Base-by-base conservation (phyloP, 2,329 filamentous ascomycete species). In the Venturia oleaginea region DNA sequence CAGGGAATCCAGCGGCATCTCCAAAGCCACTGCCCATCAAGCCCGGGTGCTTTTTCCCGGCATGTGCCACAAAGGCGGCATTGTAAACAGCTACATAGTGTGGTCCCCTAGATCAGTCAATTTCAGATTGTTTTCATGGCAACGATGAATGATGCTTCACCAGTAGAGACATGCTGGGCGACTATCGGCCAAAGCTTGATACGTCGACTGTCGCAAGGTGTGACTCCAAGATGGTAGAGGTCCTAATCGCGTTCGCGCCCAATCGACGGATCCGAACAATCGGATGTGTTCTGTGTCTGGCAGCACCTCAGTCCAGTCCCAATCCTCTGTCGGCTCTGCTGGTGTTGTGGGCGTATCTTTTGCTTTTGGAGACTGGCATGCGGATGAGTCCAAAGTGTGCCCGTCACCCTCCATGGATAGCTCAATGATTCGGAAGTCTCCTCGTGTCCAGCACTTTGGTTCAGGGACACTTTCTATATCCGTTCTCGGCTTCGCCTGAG, bases 21-120 rank as follows among this genome's bases (percentile, higher is more conserved):
- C 55, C 60, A 17, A 67, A 61, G 2, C 55, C 59, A 4, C 59
- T 37, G 3, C 66, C 67, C 63, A 68, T 64, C 22, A 67, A 7
- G 10, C 40, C 48, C 10, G 61, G 61, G 24, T 62, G 61, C 22
- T 48, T 62, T 17, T 27, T 42, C 13, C 61, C 61, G 8, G 61
- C 61, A 10, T 48, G 38, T 10, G 42, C 19, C 15, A 62, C 43
- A 51, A 38, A 62, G 34, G 40, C 40, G 10, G 13, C 61, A 62
- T 62, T 62, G 61, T 62, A 62, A 8, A 62, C 24, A 17, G 38
- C 24, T 22, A 27, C 30, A 38, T 38, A 38, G 17, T 27, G 8
- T 13, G 42, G 27, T 7, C 61, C 61, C 59, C 59, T 40, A 11
- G 6, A 62, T 64, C 22, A 66, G 67, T 59, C 54, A 59, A 34